Percentiles rank a stretch among this genome's conserved stretches.
Conservation (phyloP, 345 rosid genomes). For the Citrus hindsii region DNA sequence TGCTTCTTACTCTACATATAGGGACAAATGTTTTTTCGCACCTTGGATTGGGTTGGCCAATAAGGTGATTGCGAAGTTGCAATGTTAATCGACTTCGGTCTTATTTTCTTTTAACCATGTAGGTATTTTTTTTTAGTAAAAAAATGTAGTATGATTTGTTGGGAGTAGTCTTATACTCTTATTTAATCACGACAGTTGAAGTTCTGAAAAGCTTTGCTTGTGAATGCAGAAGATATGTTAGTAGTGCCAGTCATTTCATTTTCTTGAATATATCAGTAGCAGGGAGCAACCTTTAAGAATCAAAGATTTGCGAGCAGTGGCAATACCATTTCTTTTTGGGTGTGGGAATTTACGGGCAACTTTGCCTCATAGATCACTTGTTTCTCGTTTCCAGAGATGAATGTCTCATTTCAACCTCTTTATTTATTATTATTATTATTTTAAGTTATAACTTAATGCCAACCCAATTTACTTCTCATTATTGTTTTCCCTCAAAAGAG, state of each 20-base stretch:
- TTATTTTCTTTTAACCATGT: not conserved
- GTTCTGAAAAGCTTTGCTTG: not conserved
- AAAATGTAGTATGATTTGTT: not conserved
- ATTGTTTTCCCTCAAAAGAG: too few relatives aligned
- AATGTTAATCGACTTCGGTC: not conserved
- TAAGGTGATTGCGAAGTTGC: not conserved
- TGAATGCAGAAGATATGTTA: not conserved
- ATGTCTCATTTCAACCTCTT: too few relatives aligned
- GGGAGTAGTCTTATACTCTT: not conserved
- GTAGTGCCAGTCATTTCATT: not conserved
- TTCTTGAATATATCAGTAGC: not conserved
- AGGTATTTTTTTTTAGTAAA: too few relatives aligned
- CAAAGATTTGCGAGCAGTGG: not conserved
- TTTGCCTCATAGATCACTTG: not conserved
- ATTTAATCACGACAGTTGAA: not conserved
- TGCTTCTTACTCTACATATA: not conserved
- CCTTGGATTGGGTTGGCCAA: not conserved
- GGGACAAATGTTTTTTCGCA: not conserved
- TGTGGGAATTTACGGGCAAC: not conserved
- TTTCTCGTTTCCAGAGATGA: too few relatives aligned
- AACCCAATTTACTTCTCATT: too few relatives aligned
- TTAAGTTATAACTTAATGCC: too few relatives aligned
- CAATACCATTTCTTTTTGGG: not conserved
- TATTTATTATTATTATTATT: too few relatives aligned
- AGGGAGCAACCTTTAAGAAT: not conserved